Evolutionary conservation across 495 filamentous ascomycete genomes (phyloP), one percentile per base, ranked within the genome.

Genomic region (Bacidia rubella): DNA sequence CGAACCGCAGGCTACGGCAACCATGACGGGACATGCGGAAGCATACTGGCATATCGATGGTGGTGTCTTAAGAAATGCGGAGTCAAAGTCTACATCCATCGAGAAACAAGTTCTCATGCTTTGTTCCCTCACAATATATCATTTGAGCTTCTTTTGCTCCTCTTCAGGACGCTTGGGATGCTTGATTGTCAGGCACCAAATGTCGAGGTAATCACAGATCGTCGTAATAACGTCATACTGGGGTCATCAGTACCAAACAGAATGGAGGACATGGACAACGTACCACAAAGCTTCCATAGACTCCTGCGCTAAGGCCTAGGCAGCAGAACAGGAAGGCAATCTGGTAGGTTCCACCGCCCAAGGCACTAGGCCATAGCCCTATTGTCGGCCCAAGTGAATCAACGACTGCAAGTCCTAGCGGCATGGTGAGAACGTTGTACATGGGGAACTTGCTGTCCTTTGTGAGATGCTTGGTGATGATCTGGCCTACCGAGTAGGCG

Each of bases 141-240:
- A 63, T 32, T 62, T 59, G 15, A 43, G 46, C 52, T 65, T 64
- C 59, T 66, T 62, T 24, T 58, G 52, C 38, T 65, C 62, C 19
- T 57, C 51, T 17, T 46, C 48, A 23, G 58, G 54, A 3, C 60
- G 44, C 44, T 67, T 67, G 2, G 74, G 74, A 63, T 90, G 82
- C 74, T 98, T 98, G 66, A 98, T 98, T 0, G 85, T 94, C 66
- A 97, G 72, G 62, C 92, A 98, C 86, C 87, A 96, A 60, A 98
- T 98, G 65, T 98, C 92, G 51, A 95, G 74, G 65, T 94, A 93
- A 62, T 97, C 92, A 64, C 92, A 98, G 60, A 98, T 98, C 22
- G 88, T 90, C 11, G 88, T 86, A 56, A 97, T 93, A 26, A 97
- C 87, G 65, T 96, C 92, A 43, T 85, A 69, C 77, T 81, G 51